Evolutionary conservation across 139 green algal genomes (phyloP), one percentile per base, ranked within the genome.

Genomic region (Chlorella ohadii): DNA sequence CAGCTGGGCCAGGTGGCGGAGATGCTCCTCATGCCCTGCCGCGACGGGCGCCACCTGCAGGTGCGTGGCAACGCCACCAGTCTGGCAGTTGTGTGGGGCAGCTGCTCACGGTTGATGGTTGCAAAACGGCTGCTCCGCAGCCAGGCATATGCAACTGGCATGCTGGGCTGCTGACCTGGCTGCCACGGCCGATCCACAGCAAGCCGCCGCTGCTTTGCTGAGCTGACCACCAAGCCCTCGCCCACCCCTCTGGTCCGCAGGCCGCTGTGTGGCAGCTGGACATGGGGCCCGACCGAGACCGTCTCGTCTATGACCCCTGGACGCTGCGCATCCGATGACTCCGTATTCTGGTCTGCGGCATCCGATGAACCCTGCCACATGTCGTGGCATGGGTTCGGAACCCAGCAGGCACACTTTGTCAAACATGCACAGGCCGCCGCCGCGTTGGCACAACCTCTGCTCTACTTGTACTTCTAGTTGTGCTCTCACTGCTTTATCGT

Each of bases 1-100:
- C 39, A 34, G 39, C 41, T 77, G 38, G 39, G 39, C 33, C 39
- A 34, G 23, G 66, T 72, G n/a, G 56, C 55, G 9, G 75, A 81
- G 56, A 39, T 81, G 75, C 75, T 81, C 33, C 75, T 81, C 55
- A 55, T 81, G 55, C 75, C 75, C 28, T 39, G 36, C 75, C 56
- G 19, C 33, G 75, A 81, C 55, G 75, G 75, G 33, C 47, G 61
- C 31, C 70, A 77, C 70, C 34, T 81, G 33, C 75, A 81, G 75
- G 75, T 81, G 33, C 3, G 68, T 1, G 15, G 15, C n/a, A 9
- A 33, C 2, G 31, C n/a, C 13, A 4, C 13, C n/a, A 23, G 65
- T n/a, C 9, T 38, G 71, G 67, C 15, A 33, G 41, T 22, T 63
- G 71, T 22, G 27, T 74, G 34, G 67, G 23, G 61, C 61, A 68